Evolutionary conservation across 345 rosid species (phyloP), one percentile per base, ranked within the genome.

Genomic region (Excoecaria agallocha): DNA sequence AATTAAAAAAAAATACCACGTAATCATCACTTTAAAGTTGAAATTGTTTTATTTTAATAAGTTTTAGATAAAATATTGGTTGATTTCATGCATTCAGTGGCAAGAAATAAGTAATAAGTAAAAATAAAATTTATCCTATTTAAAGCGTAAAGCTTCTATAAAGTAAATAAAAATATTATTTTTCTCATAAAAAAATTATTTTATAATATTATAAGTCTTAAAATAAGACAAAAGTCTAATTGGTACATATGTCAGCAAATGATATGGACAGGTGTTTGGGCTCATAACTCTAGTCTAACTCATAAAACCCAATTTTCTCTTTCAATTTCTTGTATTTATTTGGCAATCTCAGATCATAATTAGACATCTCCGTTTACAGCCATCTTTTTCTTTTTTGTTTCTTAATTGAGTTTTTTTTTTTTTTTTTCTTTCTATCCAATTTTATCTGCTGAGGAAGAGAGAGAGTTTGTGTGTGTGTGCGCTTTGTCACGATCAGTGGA

Each of bases 401-500:
- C 52, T 41, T 15, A 17, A 4, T 4, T 30, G 30, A 52, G n/a
- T 8, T 0, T 12, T 52, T 52, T 12, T 12, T 30, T 30, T 30
- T n/a, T 12, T 48, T 62, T 58, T 25, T 10, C 12, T 64, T 46
- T 77, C 39, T 51, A 20, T 66, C 66, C 55, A 51, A 76, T 52
- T 66, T 83, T 68, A 75, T 72, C 81, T 74, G 57, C 51, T 78
- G 76, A 37, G n/a, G 49, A 69, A 64, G 70, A 35, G 54, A 70
- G 52, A 55, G 56, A 15, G 38, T 20, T 7, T 24, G 13, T 6
- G 22, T 15, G 69, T 49, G 49, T 79, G 80, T 78, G 85, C 74
- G 78, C 80, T 78, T 79, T 77, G 83, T 85, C 84, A 83, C 87
- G 82, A 84, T 86, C 89, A 74, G 72, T 83, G 84, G 86, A 74